A percentile compares a stretch with the other conserved stretches of the same genome.
Conservation (phyloP, 495 filamentous ascomycete species). For the Daldinia concentrica region DNA sequence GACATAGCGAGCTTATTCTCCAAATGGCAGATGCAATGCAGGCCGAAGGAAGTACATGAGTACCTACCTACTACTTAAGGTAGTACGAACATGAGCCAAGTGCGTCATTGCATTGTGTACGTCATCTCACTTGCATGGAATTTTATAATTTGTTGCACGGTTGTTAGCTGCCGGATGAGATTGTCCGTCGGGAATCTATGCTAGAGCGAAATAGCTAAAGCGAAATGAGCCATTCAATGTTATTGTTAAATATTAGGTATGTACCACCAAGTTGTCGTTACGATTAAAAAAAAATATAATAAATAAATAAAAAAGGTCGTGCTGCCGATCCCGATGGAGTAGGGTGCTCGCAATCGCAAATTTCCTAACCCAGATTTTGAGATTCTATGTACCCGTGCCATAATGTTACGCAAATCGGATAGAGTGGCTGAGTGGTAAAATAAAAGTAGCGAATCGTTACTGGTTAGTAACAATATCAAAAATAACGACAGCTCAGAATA, state of each 20-base stretch:
- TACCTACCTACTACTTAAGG: background rate
- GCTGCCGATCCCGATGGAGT: background rate
- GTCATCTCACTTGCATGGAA: constrained; percentile 43
- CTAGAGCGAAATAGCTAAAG: too few species aligned
- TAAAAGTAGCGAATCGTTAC: too few species aligned
- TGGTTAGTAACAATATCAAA: too few species aligned
- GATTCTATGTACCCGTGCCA: background rate
- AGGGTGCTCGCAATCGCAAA: background rate
- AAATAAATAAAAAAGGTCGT: too few species aligned
- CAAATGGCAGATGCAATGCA: constrained; percentile 26
- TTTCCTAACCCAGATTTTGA: constrained; percentile 1
- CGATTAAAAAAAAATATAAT: too few species aligned
- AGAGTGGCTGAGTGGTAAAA: background rate
- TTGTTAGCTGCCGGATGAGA: constrained; percentile 25
- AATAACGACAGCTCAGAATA: background rate
- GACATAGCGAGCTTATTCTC: background rate
- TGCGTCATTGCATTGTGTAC: constrained; percentile 45
- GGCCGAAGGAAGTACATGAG: constrained; percentile 6
- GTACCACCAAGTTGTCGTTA: background rate
- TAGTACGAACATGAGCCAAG: constrained; percentile 24
- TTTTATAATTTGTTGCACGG: constrained; percentile 33
- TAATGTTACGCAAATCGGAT: background rate
- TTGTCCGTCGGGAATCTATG: constrained; percentile 20
- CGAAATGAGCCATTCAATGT: too few species aligned
- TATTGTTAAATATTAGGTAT: too few species aligned